A percentile compares a stretch with the other conserved stretches of the same genome.
phyloP scores from a whole-genome alignment of 1,284 basidiomycete species.

The Coriolopsis trogii region DNA sequence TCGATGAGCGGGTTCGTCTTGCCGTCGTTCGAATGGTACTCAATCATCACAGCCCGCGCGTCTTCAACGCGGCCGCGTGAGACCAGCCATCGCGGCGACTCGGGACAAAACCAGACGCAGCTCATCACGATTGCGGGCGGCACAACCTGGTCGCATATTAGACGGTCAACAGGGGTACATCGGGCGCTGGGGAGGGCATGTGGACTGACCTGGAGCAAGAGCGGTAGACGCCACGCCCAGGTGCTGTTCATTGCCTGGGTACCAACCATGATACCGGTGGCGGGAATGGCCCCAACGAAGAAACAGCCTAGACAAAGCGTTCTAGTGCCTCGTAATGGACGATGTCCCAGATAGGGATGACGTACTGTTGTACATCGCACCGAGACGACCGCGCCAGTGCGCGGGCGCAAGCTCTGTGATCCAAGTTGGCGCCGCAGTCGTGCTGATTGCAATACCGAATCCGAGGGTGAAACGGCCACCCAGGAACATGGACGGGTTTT shows the following conservation, averaged over 20 bases:
- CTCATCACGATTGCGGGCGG: constrained; percentile 19
- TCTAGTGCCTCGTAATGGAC: too few relatives aligned
- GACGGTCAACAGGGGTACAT: not conserved
- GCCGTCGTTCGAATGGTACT: constrained; percentile 14
- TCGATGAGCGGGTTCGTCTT: constrained; percentile 15
- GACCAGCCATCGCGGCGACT: constrained; percentile 30
- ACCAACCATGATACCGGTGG: constrained; percentile 15
- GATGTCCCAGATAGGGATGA: not conserved
- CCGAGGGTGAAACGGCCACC: constrained; percentile 14
- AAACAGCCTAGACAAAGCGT: constrained; percentile 5
- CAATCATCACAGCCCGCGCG: constrained; percentile 24
- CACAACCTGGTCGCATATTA: constrained; percentile 2
- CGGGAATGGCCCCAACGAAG: constrained; percentile 15
- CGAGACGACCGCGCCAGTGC: constrained; percentile 14
- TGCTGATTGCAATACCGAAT: constrained; percentile 13
- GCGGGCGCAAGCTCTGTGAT: constrained; percentile 14
- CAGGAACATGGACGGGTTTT: constrained; percentile 8
- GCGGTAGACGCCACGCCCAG: constrained; percentile 19
- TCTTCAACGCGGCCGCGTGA: constrained; percentile 27
- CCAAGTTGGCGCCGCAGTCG: constrained; percentile 13
- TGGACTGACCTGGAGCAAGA: constrained; percentile 8
- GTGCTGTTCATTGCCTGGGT: constrained; percentile 14
- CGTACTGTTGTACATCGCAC: constrained; percentile 11
- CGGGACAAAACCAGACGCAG: constrained; percentile 27
- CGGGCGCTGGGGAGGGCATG: not conserved